Evolutionary conservation across 139 green algal genomes (phyloP).

Genomic region (Chlorella vulgaris): DNA sequence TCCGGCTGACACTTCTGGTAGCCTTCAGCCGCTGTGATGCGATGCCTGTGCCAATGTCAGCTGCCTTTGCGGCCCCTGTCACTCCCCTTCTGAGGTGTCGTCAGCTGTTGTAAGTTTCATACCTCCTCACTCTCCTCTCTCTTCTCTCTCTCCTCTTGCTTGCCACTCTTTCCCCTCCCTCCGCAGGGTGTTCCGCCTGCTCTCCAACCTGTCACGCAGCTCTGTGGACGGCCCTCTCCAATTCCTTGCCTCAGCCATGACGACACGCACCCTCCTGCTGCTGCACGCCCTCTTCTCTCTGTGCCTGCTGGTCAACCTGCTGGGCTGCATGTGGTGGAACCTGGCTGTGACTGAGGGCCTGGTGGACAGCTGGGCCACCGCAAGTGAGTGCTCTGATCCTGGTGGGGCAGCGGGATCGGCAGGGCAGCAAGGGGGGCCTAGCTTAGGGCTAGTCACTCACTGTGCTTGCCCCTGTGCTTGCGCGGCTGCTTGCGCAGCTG

Average conservation of each 20-base stretch:
- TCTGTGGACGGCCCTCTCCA: background rate
- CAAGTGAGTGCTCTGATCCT: background rate
- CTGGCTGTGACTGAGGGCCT: constrained; percentile 24
- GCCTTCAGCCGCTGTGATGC: no score
- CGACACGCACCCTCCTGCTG: constrained; percentile 4
- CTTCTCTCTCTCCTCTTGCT: background rate
- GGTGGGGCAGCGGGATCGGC: no score
- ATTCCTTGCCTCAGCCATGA: background rate
- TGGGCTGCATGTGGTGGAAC: constrained; percentile 36
- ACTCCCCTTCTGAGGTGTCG: no score
- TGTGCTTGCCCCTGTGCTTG: no score
- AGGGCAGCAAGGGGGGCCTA: no score
- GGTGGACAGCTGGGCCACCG: constrained; percentile 24
- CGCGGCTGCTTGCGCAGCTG: no score
- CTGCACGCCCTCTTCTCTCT: constrained; percentile 8
- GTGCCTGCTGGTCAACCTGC: constrained; percentile 19
- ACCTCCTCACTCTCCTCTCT: background rate
- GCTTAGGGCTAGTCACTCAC: no score
- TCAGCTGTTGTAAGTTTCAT: background rate
- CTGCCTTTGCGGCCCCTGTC: no score
- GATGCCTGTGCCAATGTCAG: no score
- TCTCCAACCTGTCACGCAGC: background rate
- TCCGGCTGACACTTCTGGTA: no score
- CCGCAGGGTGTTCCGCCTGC: constrained; percentile 7
- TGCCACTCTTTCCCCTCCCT: background rate